phyloP scores from a whole-genome alignment of 208 protist species.

The Crithidia thermophila region DNA sequence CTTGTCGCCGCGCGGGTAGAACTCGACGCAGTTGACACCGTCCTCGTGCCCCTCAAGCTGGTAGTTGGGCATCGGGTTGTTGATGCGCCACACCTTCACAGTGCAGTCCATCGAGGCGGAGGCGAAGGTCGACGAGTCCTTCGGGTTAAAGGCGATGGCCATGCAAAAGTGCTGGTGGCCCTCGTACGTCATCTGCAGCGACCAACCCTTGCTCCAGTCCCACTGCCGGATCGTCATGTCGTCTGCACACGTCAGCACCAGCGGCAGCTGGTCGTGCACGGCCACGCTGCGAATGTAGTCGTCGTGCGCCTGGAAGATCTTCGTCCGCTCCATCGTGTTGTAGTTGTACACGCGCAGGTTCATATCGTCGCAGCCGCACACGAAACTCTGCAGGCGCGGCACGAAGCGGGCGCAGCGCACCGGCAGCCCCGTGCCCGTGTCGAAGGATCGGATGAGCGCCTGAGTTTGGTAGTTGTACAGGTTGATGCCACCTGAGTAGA shows the following conservation, averaged over 20 bases:
- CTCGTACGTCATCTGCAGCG: constrained; percentile 93
- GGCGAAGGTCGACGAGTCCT: constrained; percentile 98
- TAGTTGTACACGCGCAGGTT: constrained; percentile 98
- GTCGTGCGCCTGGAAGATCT: constrained; percentile 96
- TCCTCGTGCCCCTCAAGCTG: constrained; percentile 98
- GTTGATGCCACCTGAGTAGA: constrained; percentile 96
- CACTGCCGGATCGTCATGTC: constrained; percentile 99
- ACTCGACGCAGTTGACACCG: constrained; percentile 99
- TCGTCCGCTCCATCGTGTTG: constrained; percentile 98
- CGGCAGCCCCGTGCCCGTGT: constrained; percentile 92
- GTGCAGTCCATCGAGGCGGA: constrained; percentile 97
- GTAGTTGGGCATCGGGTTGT: constrained; percentile 94
- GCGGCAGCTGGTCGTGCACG: constrained; percentile 97
- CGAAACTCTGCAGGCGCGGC: constrained; percentile 96
- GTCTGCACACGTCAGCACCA: constrained; percentile 97
- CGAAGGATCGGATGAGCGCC: constrained; percentile 97
- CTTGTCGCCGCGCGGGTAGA: constrained; percentile 97
- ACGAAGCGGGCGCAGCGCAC: constrained; percentile 98
- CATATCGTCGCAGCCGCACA: constrained; percentile 97
- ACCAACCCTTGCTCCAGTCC: constrained; percentile 98
- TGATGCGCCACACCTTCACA: constrained; percentile 97
- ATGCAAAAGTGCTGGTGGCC: constrained; percentile 99
- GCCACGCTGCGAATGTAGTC: constrained; percentile 98
- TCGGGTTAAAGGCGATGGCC: constrained; percentile 97
- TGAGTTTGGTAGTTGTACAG: constrained; percentile 98